Evolutionary conservation across 208 protist genomes (phyloP).

Genomic region (Acanthamoeba polyphaga): DNA sequence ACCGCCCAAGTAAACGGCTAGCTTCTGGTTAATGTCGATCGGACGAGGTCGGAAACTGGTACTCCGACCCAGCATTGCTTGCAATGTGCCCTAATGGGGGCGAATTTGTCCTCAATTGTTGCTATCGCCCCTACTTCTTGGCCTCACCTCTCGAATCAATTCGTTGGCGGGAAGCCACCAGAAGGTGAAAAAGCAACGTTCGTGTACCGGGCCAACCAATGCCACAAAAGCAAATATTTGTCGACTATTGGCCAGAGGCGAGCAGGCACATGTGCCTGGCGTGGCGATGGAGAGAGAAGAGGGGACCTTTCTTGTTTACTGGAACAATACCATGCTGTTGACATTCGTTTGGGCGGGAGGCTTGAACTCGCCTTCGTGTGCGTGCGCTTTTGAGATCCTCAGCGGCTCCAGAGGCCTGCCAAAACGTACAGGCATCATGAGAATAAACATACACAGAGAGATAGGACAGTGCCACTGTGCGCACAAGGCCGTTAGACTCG

Average conservation of each 20-base stretch:
- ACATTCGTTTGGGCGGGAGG: background rate
- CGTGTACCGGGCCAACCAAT: background rate
- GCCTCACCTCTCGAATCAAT: background rate
- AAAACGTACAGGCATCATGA: background rate
- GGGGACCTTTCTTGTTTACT: background rate
- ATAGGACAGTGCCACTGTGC: background rate
- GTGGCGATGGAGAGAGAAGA: too few species aligned
- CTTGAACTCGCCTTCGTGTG: slow-evolving; percentile 35
- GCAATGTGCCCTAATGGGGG: slow-evolving; percentile 3
- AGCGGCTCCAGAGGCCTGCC: slow-evolving; percentile 28
- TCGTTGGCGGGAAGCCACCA: background rate
- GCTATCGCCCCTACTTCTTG: background rate
- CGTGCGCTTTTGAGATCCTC: background rate
- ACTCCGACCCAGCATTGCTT: slow-evolving; percentile 5
- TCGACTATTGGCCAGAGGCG: too few species aligned
- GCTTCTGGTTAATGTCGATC: slow-evolving; percentile 52
- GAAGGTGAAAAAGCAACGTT: background rate
- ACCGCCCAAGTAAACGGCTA: background rate
- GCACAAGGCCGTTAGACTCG: background rate
- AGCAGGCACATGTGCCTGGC: too few species aligned
- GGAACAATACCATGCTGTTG: background rate
- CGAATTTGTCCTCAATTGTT: background rate
- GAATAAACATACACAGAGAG: background rate
- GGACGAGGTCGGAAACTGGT: slow-evolving; percentile 60
- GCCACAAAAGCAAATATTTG: background rate